A percentile compares a stretch with the other conserved stretches of the same genome.
phyloP scores from a whole-genome alignment of 768 basidiomycete species.

The Neoboletus brunneissimus region DNA sequence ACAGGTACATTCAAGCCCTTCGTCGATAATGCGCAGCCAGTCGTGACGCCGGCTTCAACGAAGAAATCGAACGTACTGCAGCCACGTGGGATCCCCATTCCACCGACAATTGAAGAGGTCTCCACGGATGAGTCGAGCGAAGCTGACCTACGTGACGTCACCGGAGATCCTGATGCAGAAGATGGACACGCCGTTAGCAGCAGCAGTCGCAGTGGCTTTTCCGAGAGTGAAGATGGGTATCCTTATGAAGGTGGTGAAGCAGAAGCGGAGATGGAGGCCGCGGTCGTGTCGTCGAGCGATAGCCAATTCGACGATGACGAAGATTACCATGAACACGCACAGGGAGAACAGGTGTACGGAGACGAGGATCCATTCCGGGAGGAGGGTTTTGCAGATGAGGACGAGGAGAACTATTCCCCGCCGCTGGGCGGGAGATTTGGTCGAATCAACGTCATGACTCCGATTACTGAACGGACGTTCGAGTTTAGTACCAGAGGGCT shows the following conservation, averaged over 20 bases:
- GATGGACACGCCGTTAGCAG: constrained; percentile 25
- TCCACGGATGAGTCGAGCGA: constrained; percentile 36
- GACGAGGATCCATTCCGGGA: constrained; percentile 28
- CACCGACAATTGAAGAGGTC: constrained; percentile 24
- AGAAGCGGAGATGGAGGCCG: constrained; percentile 26
- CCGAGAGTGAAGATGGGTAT: constrained; percentile 36
- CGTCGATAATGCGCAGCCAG: constrained; percentile 22
- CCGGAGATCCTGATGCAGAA: constrained; percentile 23
- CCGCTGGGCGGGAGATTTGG: constrained; percentile 77
- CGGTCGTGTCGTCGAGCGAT: constrained; percentile 30
- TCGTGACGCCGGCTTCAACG: constrained; percentile 16
- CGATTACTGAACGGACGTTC: constrained; percentile 91
- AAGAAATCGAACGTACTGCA: constrained; percentile 22
- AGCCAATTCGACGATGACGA: constrained; percentile 34
- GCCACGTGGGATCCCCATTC: constrained; percentile 16
- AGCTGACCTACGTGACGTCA: constrained; percentile 16
- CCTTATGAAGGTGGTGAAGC: constrained; percentile 28
- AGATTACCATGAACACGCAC: constrained; percentile 15
- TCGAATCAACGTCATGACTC: constrained; percentile 91
- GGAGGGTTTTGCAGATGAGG: constrained; percentile 30
- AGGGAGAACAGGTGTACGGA: constrained; percentile 12
- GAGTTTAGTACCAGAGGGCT: constrained; percentile 68
- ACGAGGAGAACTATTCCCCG: constrained; percentile 32
- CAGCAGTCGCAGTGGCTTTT: constrained; percentile 30
- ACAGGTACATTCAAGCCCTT: constrained; percentile 39